phyloP scores from a whole-genome alignment of 306 rosid species.

The Rosa persica region DNA sequence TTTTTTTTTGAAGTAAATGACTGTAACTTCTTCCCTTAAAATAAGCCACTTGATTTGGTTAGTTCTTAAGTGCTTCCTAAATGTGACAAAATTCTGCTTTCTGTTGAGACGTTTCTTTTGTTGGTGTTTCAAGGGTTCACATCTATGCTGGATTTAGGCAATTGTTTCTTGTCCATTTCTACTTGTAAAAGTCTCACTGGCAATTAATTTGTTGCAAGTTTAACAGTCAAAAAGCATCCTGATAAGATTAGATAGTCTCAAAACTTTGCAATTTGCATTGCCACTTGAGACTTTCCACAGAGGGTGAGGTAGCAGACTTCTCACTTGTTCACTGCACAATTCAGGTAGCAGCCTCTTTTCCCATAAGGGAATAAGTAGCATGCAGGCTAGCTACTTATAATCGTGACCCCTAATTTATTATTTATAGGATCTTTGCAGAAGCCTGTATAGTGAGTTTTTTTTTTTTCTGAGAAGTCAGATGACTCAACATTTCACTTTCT shows the following conservation, averaged over 20 bases:
- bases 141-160: neutral
- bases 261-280: neutral
- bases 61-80: neutral
- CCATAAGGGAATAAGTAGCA: neutral
- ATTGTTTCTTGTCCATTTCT: neutral
- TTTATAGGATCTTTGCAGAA: neutral
- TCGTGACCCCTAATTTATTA: neutral
- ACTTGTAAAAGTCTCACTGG: too few species aligned
- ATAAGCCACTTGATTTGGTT: neutral
- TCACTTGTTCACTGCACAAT: neutral
- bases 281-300: neutral
- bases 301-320: neutral
- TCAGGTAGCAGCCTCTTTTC: neutral
- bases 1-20: neutral
- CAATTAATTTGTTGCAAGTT: too few species aligned
- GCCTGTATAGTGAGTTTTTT: neutral
- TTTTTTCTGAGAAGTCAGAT: neutral
- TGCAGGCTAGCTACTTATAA: neutral
- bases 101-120: neutral
- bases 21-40: neutral
- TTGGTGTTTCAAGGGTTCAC: too few species aligned
- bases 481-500: neutral
- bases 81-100: neutral
- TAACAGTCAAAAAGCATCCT: neutral
- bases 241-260: neutral